Conservation (phyloP, 1,284 basidiomycete species). For the Apiotrichum sp. region DNA sequence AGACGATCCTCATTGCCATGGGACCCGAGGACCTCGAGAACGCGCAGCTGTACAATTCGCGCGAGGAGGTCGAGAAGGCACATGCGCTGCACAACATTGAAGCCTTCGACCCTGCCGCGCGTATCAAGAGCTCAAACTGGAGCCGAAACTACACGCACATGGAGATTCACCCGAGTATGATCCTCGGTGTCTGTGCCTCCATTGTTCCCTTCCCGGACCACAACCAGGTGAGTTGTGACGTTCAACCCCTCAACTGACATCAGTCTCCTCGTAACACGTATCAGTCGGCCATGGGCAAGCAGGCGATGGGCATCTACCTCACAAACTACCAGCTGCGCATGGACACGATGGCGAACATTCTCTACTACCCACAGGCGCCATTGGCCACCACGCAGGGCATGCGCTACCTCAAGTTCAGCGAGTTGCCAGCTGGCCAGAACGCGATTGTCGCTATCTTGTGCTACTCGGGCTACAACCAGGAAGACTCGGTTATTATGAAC, state of each 20-base stretch:
- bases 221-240: conserved; percentile 69
- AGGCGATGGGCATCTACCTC: conserved; percentile 97
- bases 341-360: conserved; percentile 98
- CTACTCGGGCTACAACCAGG: conserved; percentile 99
- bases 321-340: conserved; percentile 96
- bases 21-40: conserved; percentile 89
- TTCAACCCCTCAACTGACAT: neutral
- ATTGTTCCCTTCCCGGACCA: conserved; percentile 99
- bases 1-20: conserved; percentile 99
- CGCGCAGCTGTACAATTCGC: conserved; percentile 47
- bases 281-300: conserved; percentile 99
- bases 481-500: conserved; percentile 99
- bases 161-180: conserved; percentile 99
- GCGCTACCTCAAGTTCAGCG: conserved; percentile 97
- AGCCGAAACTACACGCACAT: conserved; percentile 96
- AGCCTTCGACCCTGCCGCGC: conserved; percentile 72
- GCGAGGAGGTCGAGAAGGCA: conserved; percentile 44
- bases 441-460: conserved; percentile 97
- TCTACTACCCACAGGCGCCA: conserved; percentile 98
- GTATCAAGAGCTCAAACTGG: conserved; percentile 72
- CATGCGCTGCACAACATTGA: conserved; percentile 51
- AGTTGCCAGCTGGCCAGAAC: conserved; percentile 95
- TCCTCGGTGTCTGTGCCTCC: conserved; percentile 93
- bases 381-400: conserved; percentile 96
- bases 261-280: conserved; percentile 99